Evolutionary conservation across 495 filamentous ascomycete genomes (phyloP), one percentile per base, ranked within the genome.

Genomic region (Trichoderma erinaceum): DNA sequence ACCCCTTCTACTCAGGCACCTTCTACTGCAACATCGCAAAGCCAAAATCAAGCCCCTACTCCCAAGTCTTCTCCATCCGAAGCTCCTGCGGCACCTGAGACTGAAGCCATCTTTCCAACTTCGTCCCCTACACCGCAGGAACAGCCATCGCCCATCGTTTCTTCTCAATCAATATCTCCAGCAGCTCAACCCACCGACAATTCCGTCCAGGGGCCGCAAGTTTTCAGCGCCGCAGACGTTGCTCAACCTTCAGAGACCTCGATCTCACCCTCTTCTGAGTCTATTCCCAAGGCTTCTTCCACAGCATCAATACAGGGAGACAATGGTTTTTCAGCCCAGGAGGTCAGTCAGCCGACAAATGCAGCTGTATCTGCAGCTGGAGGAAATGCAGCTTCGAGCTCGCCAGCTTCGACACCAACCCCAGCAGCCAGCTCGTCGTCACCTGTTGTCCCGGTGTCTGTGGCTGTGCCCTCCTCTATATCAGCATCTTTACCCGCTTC

Each of bases 191-290:
- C 56, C 25, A 61, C 56, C 4, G 56, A 61, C 67, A 35, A 68
- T 38, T 64, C 69, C 64, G 69, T 68, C 71, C 63, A 71, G 71
- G 67, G 70, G 67, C 27, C 69, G 25, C 68, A 67, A 16, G 25
- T 61, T 41, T 61, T 66, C 44, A 66, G 64, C 21, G 41, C 35
- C 13, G 44, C 29, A 18, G 29, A 16, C 13, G 64, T 66, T 6
- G 44, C 29, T n/a, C 64, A 29, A 1, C 23, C 44, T 11, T 5
- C 64, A 35, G 29, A 25, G 13, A 12, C 56, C 15, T 61, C 56
- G 25, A 3, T 6, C 0, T 38, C 35, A 35, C 0, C 25, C 3
- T 61, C 27, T 32, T 61, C 27, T 12, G 4, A 6, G 16, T 1
- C 25, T 16, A 10, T 18, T 48, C 44, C 13, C 15, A 16, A 15